Base-by-base conservation (phyloP, 2,329 filamentous ascomycete genomes). In the Penicillium sp. region DNA sequence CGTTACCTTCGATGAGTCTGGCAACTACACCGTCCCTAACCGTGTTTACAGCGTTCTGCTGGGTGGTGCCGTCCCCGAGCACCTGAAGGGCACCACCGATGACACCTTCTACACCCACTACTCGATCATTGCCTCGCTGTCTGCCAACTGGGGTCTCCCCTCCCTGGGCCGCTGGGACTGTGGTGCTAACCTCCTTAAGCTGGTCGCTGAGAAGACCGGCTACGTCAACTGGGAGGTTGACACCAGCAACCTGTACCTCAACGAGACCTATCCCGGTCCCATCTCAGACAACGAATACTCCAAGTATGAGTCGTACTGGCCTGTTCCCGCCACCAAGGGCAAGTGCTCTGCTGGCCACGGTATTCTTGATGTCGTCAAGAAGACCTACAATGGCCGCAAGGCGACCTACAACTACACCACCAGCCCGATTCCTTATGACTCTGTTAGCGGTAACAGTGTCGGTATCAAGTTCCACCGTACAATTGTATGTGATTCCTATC, bases 1-100 rank as follows among this genome's bases (percentile, higher is more conserved):
- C 5, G 72, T 94, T 55, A 92, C 86, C 9, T 94, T 91, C 66
- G 91, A 94, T 60, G 91, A 94, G 76, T 89, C 87, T 70, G 83
- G 87, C 64, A 85, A 82, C 9, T 91, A 92, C 73, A 72, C 78
- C 5, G 75, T 78, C 23, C 81, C 83, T 63, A 94, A 94, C 80
- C 80, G 80, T 36, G 82, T 94, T 48, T 83, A 90, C 55, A 83
- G 79, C 58, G 81, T 94, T 60, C 81, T 94, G 0, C 76, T 94
- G 3, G 91, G 90, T 14, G 89, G 89, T 54, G 87, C 86, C n/a
- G 74, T 95, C 2, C 88, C 89, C 10, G 48, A 77, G 4, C 48
- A 81, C n/a, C 80, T 89, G 1, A 75, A 85, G 37, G 88, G 88
- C 52, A 91, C 88, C 21, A 84, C 78, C 2, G 90, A 95, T 71